Evolutionary conservation across 345 rosid species (phyloP).

Genomic region (Eutrema japonicum): DNA sequence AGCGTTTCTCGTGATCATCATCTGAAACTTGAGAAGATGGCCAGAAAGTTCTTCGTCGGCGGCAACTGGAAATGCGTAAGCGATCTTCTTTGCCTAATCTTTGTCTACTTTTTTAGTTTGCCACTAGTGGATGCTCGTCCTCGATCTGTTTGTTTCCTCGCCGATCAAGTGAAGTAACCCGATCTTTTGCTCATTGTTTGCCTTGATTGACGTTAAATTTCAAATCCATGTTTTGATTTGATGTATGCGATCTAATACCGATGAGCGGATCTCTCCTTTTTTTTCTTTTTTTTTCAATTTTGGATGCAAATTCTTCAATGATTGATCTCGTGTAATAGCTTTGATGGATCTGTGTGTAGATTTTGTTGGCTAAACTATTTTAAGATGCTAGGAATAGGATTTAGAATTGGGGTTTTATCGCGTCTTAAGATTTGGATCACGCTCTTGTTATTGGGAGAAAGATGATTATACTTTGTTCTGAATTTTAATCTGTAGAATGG

Average conservation of each 20-base stretch:
- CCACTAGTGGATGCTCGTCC: not conserved
- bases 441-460: not conserved
- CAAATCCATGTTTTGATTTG: slow-evolving; percentile 1
- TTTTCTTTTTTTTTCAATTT: not conserved
- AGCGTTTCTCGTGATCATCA: slow-evolving; percentile 39
- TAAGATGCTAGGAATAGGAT: not conserved
- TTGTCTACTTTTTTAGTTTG: not conserved
- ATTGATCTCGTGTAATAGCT: not conserved
- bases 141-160: slow-evolving; percentile 31
- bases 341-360: slow-evolving; percentile 9
- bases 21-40: slow-evolving; percentile 51
- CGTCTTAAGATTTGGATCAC: not conserved
- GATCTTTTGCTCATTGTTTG: not conserved
- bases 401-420: not conserved
- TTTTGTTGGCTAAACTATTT: not conserved
- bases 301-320: not conserved
- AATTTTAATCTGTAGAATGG: slow-evolving; percentile 63
- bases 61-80: slow-evolving; percentile 99
- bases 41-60: slow-evolving; percentile 85
- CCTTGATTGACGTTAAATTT: not conserved
- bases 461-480: slow-evolving; percentile 4
- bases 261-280: not conserved
- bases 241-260: not conserved
- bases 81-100: not conserved
- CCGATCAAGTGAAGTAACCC: slow-evolving; percentile 16